These are phyloP conservation scores for Leucocoprinus leucothites DNA, from an alignment of 768 basidiomycete genomes.

Conservation along the genomic window DNA sequence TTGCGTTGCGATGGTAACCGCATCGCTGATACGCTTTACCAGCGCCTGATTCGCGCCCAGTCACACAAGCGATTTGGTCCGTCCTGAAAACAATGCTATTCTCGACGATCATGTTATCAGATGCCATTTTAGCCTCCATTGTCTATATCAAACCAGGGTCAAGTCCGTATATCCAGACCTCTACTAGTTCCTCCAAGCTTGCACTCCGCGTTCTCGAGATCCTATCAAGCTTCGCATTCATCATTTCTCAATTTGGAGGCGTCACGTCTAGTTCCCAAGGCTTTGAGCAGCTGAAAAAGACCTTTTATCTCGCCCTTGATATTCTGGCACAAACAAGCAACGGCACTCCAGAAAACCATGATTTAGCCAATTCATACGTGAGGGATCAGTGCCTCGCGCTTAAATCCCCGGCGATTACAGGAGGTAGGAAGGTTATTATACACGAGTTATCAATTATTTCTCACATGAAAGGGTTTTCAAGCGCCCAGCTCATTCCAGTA, in stretches of 20 bases:
- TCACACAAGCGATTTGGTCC: conserved; percentile 57
- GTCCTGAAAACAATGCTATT: conserved; percentile 78
- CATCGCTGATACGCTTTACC: conserved; percentile 6
- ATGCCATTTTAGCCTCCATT: conserved; percentile 53
- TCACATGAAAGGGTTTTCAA: neutral
- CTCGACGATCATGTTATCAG: conserved; percentile 63
- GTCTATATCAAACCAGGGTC: conserved; percentile 45
- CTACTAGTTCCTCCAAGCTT: conserved; percentile 40
- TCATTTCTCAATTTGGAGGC: conserved; percentile 80
- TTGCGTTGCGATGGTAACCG: conserved; percentile 4
- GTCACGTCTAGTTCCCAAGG: conserved; percentile 53
- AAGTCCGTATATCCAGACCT: conserved; percentile 16
- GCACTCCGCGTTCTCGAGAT: conserved; percentile 53
- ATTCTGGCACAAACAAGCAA: conserved; percentile 44
- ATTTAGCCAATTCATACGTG: conserved; percentile 26
- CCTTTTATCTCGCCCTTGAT: conserved; percentile 77
- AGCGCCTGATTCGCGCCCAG: conserved; percentile 43
- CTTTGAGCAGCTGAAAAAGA: conserved; percentile 70
- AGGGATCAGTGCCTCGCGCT: conserved; percentile 23
- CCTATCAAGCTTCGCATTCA: conserved; percentile 68
- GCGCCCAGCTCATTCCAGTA: conserved; percentile 13
- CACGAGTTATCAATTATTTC: neutral
- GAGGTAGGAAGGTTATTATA: conserved; percentile 17
- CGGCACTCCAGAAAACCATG: conserved; percentile 8
- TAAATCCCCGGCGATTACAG: conserved; percentile 18